phyloP scores from a whole-genome alignment of 2,329 filamentous ascomycete species.

The Drechslerella coelobrocha region DNA sequence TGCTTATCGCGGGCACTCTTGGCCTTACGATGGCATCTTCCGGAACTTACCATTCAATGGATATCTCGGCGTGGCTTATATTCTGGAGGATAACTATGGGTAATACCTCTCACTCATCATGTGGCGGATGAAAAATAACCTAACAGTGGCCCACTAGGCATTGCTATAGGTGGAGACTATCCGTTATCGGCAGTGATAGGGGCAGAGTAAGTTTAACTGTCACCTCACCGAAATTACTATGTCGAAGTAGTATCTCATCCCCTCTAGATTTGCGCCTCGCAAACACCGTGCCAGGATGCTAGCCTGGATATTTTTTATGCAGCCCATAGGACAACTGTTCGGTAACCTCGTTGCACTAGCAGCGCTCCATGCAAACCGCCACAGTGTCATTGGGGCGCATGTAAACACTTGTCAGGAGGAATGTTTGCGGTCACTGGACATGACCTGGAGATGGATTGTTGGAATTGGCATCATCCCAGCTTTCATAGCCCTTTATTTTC shows the following conservation, averaged over 20 bases:
- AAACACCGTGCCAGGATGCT: slow-evolving; percentile 72
- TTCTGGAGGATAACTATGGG: slow-evolving; percentile 63
- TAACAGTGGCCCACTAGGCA: slow-evolving; percentile 36
- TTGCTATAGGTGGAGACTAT: slow-evolving; percentile 71
- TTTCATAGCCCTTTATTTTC: slow-evolving; percentile 69
- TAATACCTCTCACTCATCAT: neutral
- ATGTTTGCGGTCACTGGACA: slow-evolving; percentile 62
- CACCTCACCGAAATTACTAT: neutral
- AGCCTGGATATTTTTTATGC: slow-evolving; percentile 72
- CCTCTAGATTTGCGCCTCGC: slow-evolving; percentile 61
- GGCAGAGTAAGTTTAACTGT: slow-evolving; percentile 64
- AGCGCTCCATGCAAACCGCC: slow-evolving; percentile 56
- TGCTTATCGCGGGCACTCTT: slow-evolving; percentile 62
- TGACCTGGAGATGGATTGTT: slow-evolving; percentile 72
- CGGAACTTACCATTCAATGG: slow-evolving; percentile 60
- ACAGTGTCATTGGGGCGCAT: slow-evolving; percentile 52
- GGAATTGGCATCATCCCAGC: slow-evolving; percentile 71
- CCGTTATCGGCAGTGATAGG: slow-evolving; percentile 72
- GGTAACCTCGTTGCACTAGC: slow-evolving; percentile 69
- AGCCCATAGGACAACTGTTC: slow-evolving; percentile 71
- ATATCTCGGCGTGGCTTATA: slow-evolving; percentile 61
- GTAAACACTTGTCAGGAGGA: slow-evolving; percentile 17
- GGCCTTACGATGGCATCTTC: slow-evolving; percentile 59
- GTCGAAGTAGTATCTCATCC: slow-evolving; percentile 52
- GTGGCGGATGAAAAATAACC: neutral